Base-by-base conservation (phyloP, 352 stramenopile genomes). In the Phytopythium montanum region DNA sequence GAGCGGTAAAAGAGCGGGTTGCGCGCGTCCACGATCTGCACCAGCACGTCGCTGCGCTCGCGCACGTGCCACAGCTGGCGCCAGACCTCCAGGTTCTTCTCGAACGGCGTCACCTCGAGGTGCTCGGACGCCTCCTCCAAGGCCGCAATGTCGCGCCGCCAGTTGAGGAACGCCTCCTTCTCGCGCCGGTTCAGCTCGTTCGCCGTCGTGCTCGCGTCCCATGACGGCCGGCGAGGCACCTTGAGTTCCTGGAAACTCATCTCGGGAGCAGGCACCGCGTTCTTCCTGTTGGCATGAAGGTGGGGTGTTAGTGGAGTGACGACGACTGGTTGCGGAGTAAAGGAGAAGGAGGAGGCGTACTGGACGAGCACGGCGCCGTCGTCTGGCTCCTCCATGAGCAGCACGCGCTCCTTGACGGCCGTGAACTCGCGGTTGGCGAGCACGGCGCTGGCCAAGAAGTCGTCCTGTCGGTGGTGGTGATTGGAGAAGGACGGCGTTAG, bases 21-120 rank as follows among this genome's bases (percentile, higher is more conserved):
- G 46, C 98, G 84, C 8, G 96, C 97, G 72, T 99, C 98, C 3
- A 99, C 96, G 42, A 99, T 98, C 73, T 99, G 97, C 31, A 99
- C 81, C 54, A 99, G 87, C 51, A 99, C 87, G 56, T 99, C 90
- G 76, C 91, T 99, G 62, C 97, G 85, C 75, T 99, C 98, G 42
- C 98, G 84, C 23, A 99, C 97, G 36, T 98, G 87, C 98, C 98
- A 99, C 8, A 99, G 76, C 75, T 99, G 98, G 39, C 97, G 88
- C 98, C 98, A 99, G 28, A 99, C 97, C 64, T 99, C 96, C 42
- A 99, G 59, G 75, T 99, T 99, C 79, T 99, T 99, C 80, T 99
- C 98, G 68, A 99, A 99, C 19, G 98, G 98, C 19, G 97, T 99
- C 31, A 99, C 95, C 63, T 94, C 89, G 31, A 92, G 68, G 50